phyloP scores from a whole-genome alignment of 179 eudicot species.

The Kewa caespitosa region DNA sequence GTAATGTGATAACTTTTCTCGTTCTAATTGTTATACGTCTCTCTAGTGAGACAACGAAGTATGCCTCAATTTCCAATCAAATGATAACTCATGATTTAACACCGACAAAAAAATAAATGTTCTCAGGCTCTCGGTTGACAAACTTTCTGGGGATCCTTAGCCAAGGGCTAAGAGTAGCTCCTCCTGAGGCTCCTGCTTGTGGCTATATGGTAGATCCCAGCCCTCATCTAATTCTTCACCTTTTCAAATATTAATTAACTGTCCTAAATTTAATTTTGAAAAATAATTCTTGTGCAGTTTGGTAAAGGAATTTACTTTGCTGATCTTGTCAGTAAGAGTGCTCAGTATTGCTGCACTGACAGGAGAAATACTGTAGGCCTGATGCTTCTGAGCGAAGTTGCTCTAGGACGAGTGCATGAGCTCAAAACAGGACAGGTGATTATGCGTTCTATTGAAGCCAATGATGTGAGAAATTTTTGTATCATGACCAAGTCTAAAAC shows the following conservation, averaged over 20 bases:
- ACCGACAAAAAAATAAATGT: not conserved
- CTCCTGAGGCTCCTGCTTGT: constrained; percentile 98
- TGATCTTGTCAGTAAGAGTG: constrained; percentile 97
- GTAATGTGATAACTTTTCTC: constrained; percentile 30
- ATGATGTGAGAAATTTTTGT: too few species aligned
- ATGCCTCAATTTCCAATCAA: too few species aligned
- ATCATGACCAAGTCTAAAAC: too few species aligned
- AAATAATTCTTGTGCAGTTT: constrained; percentile 52
- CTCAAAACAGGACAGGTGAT: constrained; percentile 73
- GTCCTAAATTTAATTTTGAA: not conserved
- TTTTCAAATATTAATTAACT: too few species aligned
- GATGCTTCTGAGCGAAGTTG: constrained; percentile 97
- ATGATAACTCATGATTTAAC: not conserved
- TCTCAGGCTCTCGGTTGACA: constrained; percentile 90
- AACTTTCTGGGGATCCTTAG: constrained; percentile 96
- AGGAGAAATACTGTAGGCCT: constrained; percentile 85
- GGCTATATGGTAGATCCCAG: constrained; percentile 83
- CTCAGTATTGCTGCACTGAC: constrained; percentile 93
- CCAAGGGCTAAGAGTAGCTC: constrained; percentile 97
- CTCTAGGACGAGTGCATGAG: constrained; percentile 84
- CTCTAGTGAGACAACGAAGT: too few species aligned
- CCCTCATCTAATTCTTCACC: too few species aligned
- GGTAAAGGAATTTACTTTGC: constrained; percentile 99
- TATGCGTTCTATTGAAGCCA: too few species aligned
- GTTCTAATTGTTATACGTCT: not conserved